Conservation (phyloP, 2,329 filamentous ascomycete species). For the Cytospora mali region DNA sequence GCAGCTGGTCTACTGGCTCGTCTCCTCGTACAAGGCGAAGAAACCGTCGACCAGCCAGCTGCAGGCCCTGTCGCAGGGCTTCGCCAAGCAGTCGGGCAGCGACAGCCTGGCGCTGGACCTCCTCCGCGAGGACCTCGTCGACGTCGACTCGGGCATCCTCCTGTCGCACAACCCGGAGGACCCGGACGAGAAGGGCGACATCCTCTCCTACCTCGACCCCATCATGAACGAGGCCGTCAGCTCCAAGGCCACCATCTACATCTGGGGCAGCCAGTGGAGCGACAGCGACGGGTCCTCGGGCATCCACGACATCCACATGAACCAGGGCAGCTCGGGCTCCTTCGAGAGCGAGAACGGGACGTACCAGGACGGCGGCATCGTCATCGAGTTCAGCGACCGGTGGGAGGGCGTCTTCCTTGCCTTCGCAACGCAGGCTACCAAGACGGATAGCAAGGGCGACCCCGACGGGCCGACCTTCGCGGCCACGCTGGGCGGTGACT, state of each 20-base stretch:
- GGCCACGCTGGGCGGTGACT: slow-evolving; percentile 22
- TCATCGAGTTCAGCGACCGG: slow-evolving; percentile 40
- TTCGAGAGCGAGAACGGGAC: slow-evolving; percentile 38
- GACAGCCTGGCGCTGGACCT: slow-evolving; percentile 31
- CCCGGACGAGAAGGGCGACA: slow-evolving; percentile 32
- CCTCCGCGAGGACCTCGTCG: slow-evolving; percentile 29
- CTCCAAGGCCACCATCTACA: slow-evolving; percentile 40
- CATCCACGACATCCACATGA: slow-evolving; percentile 46
- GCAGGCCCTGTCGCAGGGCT: slow-evolving; percentile 26
- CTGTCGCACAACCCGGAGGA: slow-evolving; percentile 23
- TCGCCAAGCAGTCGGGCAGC: slow-evolving; percentile 23
- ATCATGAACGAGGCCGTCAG: slow-evolving; percentile 40
- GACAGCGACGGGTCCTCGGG: slow-evolving; percentile 41
- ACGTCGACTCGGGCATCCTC: slow-evolving; percentile 31
- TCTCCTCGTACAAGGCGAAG: slow-evolving; percentile 45
- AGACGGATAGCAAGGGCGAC: slow-evolving; percentile 37
- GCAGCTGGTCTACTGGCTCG: slow-evolving; percentile 52
- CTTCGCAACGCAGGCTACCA: slow-evolving; percentile 41
- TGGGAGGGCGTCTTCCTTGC: slow-evolving; percentile 45
- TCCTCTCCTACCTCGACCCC: slow-evolving; percentile 39
- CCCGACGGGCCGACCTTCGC: slow-evolving; percentile 31
- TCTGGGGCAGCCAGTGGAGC: slow-evolving; percentile 41
- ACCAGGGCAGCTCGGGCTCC: slow-evolving; percentile 31
- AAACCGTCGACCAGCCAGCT: slow-evolving; percentile 30
- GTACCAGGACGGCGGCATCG: slow-evolving; percentile 40